Evolutionary conservation across 163 green algal genomes (phyloP), one percentile per base, ranked within the genome.

Genomic region (Volvox carteri): DNA sequence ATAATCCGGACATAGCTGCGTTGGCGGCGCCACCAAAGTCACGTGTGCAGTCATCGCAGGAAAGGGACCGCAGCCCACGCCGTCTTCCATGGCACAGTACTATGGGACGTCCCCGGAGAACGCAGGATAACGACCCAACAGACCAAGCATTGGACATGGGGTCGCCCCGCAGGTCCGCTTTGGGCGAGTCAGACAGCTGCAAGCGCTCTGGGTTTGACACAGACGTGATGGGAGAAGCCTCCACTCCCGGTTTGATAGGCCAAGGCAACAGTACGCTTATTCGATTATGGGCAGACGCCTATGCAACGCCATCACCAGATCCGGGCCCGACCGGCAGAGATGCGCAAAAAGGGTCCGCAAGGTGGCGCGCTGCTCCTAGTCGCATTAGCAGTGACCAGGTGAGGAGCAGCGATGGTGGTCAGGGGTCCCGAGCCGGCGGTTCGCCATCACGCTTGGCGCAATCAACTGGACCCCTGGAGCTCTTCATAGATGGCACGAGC

Each of bases 401-500:
- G 33, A 48, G 67, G 67, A 77, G 33, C 8, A 52, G 37, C 28
- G 67, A 77, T 39, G 67, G 67, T 35, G 67, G 37, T 12, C 33
- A 3, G 16, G 28, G 8, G n/a, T n/a, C n/a, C 54, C 67, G 33
- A 50, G n/a, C 1, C 50, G 33, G 23, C 21, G 39, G 37, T 56
- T 54, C 70, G 19, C 39, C 65, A 19, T 19, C 65, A 4, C 70
- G 70, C 37, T 39, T 56, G 37, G 70, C 39, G 18, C 70, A 78
- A 0, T 16, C 23, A 41, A 11, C 70, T 54, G 39, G 35, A n/a
- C 19, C 62, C 3, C 4, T 87, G 1, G 81, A 87, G 30, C 65
- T 70, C 46, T 87, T 79, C 67, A 30, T 87, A n/a, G 81, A 87
- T 0, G 67, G 81, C 62, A 79, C 37, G 9, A 21, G 12, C 23